These are phyloP conservation scores for Plasmodium inui DNA, from an alignment of 169 alveolate genomes.

Conservation along the genomic window DNA sequence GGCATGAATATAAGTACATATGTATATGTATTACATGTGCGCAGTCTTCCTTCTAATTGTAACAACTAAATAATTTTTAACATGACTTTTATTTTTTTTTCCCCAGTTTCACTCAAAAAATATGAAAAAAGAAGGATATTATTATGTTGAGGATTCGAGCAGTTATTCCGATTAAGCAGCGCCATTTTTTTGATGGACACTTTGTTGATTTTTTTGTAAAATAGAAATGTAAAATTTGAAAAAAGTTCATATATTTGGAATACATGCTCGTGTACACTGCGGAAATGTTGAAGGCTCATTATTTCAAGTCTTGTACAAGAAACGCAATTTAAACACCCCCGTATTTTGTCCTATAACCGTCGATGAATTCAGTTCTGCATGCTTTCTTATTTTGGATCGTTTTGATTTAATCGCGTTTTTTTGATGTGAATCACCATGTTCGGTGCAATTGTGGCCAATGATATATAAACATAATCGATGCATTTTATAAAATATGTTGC, in stretches of 20 bases:
- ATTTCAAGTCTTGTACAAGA: neutral
- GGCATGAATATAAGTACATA: neutral
- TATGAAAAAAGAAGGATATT: conserved; percentile 53
- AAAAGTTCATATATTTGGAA: neutral
- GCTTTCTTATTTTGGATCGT: neutral
- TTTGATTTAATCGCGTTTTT: neutral
- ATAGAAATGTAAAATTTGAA: neutral
- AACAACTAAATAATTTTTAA: neutral
- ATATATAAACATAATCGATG: neutral
- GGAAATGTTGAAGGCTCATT: neutral
- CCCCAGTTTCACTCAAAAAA: conserved; percentile 38
- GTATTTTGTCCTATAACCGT: neutral
- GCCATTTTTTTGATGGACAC: neutral
- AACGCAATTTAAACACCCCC: neutral
- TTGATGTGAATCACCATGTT: neutral
- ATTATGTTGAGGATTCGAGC: conserved; percentile 23
- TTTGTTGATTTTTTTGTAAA: neutral
- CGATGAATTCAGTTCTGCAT: neutral
- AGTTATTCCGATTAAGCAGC: conserved; percentile 6
- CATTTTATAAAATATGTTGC: neutral
- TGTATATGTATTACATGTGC: neutral
- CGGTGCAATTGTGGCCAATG: neutral
- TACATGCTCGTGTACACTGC: neutral
- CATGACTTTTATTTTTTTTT: conserved; percentile 22
- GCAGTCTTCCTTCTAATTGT: conserved; percentile 2